Evolutionary conservation across 1,139 yeast species (phyloP), one percentile per base, ranked within the genome.

Genomic region (Sugiyamaella paludigena): DNA sequence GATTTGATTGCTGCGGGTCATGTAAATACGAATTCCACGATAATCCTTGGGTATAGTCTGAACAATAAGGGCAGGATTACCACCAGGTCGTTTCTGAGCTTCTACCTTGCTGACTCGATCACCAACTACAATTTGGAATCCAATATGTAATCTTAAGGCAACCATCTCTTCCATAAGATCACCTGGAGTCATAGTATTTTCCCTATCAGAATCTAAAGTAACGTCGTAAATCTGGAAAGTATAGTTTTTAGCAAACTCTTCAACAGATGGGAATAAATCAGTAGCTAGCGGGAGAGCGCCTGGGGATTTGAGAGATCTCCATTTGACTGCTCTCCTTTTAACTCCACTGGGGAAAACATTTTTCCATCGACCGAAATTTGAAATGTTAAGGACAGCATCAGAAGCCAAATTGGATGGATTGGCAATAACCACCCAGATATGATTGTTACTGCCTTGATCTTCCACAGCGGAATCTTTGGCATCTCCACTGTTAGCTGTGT

Each of bases 291-390:
- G 99, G 24, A 94, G 70, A 3, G 95, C 84, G 0, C 98, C 98
- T 0, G 99, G 99, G 0, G 96, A 81, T 32, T 88, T 85, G 48
- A 94, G 75, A 0, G 98, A 91, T 50, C 87, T 78, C 98, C 98
- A 94, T 63, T 91, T 91, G 40, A 91, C 84, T 10, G 79, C 74
- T 57, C 81, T 78, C 40, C 89, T 72, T 47, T 78, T 80, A 24
- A 82, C 79, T 39, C 79, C 77, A 11, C 77, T 75, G 0, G 97
- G 96, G 60, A 87, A 87, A 0, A 87, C 94, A 65, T 86, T 88
- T 48, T 82, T 83, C 98, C 98, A 94, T 54, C 95, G 77, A 36
- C 87, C 79, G 61, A 79, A 79, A 24, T 61, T 64, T 10, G 65
- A 57, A 15, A 63, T 63, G 39, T 64, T 59, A 40, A 51, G 50